A percentile compares a stretch with the other conserved stretches of the same genome.
phyloP scores from a whole-genome alignment of 2,329 filamentous ascomycete genomes.

The Trichoderma sp. region DNA sequence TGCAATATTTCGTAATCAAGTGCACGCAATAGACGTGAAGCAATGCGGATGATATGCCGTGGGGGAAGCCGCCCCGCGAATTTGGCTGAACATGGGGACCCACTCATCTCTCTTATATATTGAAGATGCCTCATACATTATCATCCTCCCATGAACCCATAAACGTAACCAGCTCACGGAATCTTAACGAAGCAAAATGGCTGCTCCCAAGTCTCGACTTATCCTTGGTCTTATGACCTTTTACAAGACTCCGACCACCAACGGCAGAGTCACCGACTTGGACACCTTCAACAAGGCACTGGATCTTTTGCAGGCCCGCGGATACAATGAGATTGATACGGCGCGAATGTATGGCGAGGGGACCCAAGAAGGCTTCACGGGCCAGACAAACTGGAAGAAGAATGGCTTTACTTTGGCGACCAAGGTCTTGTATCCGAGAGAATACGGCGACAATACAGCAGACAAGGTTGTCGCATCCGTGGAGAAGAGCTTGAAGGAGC shows the following conservation, averaged over 20 bases:
- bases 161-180: background rate
- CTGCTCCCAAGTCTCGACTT: slow-evolving; percentile 61
- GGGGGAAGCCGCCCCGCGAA: background rate
- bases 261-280: slow-evolving; percentile 69
- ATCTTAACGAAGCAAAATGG: slow-evolving; percentile 41
- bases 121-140: background rate
- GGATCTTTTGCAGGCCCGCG: slow-evolving; percentile 73
- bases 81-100: background rate
- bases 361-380: slow-evolving; percentile 77
- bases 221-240: slow-evolving; percentile 90
- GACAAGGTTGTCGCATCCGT: slow-evolving; percentile 66
- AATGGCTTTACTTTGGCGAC: slow-evolving; percentile 77
- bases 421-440: slow-evolving; percentile 67
- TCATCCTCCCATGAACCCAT: background rate
- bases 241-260: slow-evolving; percentile 61
- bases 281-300: slow-evolving; percentile 71
- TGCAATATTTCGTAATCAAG: background rate
- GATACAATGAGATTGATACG: slow-evolving; percentile 85
- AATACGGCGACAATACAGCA: slow-evolving; percentile 61
- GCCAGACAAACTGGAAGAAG: slow-evolving; percentile 74
- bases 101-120: slow-evolving; percentile 1
- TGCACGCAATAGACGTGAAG: background rate
- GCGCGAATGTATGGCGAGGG: slow-evolving; percentile 72
- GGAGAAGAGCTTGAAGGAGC: slow-evolving; percentile 68
- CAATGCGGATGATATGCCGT: background rate